phyloP scores from a whole-genome alignment of 1,284 basidiomycete species.

The Cystobasidium slooffiae region DNA sequence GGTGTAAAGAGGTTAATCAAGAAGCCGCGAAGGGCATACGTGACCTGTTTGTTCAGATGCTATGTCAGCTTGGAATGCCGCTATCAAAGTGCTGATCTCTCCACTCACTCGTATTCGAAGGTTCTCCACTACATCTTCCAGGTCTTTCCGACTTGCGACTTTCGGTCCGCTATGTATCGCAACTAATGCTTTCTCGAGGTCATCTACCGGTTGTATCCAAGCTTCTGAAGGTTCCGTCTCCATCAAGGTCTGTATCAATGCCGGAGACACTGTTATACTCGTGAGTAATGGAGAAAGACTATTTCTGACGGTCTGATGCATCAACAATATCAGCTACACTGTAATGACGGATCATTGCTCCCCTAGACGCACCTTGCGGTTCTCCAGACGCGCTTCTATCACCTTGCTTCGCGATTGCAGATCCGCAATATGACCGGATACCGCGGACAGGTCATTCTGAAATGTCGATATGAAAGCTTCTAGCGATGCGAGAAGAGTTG shows the following conservation, averaged over 20 bases:
- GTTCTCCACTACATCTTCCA: conserved; percentile 80
- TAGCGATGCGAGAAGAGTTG: conserved; percentile 77
- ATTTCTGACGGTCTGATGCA: conserved; percentile 87
- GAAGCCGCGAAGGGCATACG: conserved; percentile 84
- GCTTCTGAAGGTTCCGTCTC: conserved; percentile 69
- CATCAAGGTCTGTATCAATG: conserved; percentile 75
- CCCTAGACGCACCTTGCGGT: conserved; percentile 68
- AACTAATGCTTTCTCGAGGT: conserved; percentile 76
- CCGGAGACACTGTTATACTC: conserved; percentile 80
- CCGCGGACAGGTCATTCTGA: conserved; percentile 86
- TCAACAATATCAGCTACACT: conserved; percentile 9
- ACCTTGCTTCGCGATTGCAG: conserved; percentile 85
- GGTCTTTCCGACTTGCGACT: conserved; percentile 81
- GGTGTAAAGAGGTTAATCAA: conserved; percentile 81
- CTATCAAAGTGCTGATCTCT: background rate
- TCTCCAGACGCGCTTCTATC: conserved; percentile 83
- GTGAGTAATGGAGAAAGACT: conserved; percentile 78
- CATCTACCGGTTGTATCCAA: conserved; percentile 78
- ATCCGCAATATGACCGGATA: conserved; percentile 93
- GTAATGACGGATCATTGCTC: background rate
- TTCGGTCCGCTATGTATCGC: conserved; percentile 71
- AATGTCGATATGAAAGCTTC: conserved; percentile 92
- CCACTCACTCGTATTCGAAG: conserved; percentile 75
- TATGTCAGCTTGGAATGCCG: background rate
- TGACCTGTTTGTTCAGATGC: conserved; percentile 64